A percentile compares a stretch with the other conserved stretches of the same genome.
These are phyloP conservation scores for Thalassiosira livingstoniorum DNA, from an alignment of 352 stramenopile species.

Conservation along the genomic window DNA sequence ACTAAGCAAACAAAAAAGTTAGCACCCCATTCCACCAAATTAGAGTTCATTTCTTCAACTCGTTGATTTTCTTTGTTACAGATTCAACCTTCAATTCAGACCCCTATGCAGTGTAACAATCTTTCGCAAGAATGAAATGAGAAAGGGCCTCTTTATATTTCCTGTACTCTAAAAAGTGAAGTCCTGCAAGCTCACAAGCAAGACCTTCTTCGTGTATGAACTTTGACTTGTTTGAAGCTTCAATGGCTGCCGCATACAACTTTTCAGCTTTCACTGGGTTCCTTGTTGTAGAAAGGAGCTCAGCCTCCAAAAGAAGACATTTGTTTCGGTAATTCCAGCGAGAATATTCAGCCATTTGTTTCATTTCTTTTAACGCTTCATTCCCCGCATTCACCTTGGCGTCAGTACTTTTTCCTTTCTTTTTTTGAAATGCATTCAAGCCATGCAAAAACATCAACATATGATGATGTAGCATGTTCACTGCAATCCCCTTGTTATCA, in stretches of 20 bases:
- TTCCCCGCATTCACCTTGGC: not conserved
- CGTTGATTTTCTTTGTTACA: not conserved
- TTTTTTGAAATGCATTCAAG: not conserved
- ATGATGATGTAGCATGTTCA: not conserved
- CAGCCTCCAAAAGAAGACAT: constrained; percentile 40
- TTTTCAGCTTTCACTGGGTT: constrained; percentile 42
- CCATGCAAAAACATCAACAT: not conserved
- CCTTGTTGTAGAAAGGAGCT: constrained; percentile 26
- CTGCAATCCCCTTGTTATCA: not conserved
- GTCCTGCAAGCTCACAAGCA: constrained; percentile 49
- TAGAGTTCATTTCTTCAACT: not conserved
- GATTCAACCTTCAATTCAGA: constrained; percentile 12
- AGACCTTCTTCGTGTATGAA: constrained; percentile 60
- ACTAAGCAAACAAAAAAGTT: too few relatives aligned
- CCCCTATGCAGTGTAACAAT: constrained; percentile 45
- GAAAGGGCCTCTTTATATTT: constrained; percentile 19
- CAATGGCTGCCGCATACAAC: constrained; percentile 41
- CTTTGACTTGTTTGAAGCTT: constrained; percentile 25
- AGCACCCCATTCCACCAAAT: too few relatives aligned
- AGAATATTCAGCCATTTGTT: constrained; percentile 13
- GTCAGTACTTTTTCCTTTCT: not conserved
- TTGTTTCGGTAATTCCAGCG: constrained; percentile 55
- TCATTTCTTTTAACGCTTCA: not conserved
- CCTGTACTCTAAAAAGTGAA: constrained; percentile 37
- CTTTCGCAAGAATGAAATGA: constrained; percentile 28